Base-by-base conservation (phyloP, 768 basidiomycete species). In the Rhizopogon sp. region DNA sequence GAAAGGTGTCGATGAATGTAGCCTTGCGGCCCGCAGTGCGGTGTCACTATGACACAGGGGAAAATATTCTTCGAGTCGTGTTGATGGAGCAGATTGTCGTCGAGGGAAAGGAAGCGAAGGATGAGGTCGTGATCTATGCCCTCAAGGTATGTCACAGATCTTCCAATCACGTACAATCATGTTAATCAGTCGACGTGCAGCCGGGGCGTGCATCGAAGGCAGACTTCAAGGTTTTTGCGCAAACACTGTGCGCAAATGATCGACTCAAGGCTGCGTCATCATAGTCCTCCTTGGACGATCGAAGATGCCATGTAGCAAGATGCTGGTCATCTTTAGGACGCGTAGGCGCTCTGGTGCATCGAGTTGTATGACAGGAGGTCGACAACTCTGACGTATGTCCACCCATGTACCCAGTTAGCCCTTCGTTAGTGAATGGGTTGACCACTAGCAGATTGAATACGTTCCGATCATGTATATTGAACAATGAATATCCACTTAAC, bases 1-100 rank as follows among this genome's bases (percentile, higher is more conserved):
- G 82, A 75, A 82, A 87, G 61, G 81, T 87, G 0, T 80, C 85
- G 1, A 82, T 87, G 82, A 87, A 85, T 62, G 71, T 84, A 42
- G 78, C 79, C 22, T 63, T 88, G 50, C 72, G 72, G 43, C 72
- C 82, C 7, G 67, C 79, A 8, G 74, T 87, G 42, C 78, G 83
- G 42, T 85, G 82, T 58, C 74, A 79, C 20, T 85, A 76, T 63
- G 81, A 85, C 55, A 69, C 72, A 17, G 75, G 77, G 39, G 84
- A 86, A 55, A 75, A 74, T 49, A 74, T 79, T 8, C 66, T 87
- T 37, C 80, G 84, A 20, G 64, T 87, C 6, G 72, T 81, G 28
- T 62, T 81, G 51, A 81, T 80, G 60, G 84, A 86, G 64, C 65
- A 71, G 7, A 56, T 71, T 22, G 68, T 53, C 58, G 43, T 58